Base-by-base conservation (phyloP, 441 rosid genomes). In the Gossypium trilobum region DNA sequence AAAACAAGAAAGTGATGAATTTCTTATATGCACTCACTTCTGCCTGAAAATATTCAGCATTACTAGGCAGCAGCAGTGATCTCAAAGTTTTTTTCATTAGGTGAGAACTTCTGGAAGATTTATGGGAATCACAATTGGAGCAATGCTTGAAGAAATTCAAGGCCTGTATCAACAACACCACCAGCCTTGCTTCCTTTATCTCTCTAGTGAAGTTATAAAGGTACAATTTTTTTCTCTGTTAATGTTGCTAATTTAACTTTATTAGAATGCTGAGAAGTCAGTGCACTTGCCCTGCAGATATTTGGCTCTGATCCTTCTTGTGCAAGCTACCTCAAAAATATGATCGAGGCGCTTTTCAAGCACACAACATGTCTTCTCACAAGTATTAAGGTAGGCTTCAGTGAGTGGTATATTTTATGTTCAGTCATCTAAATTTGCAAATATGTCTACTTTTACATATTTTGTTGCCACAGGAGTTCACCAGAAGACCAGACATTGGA, bases 141-240 rank as follows among this genome's bases (percentile, higher is more conserved):
- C 88, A 65, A 93, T 93, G 91, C 91, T 95, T 46, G 94, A 88
- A 81, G 96, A 93, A 82, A 93, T 95, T 50, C 98, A 95, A 66
- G 89, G 85, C 79, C 89, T 93, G 50, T 95, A 89, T 80, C 97
- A 88, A 79, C 95, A 87, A 74, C 98, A 92, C 50, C 96, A 93
- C 78, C 99, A 95, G 80, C 94, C 99, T 5, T 95, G 97, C 85
- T 93, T 93, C 85, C 98, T 93, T 48, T 93, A 93, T 75, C 91
- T 93, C 71, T 89, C 96, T 44, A 91, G 97, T 79, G 97, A 89
- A 84, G 97, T 91, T 75, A 93, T 92, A 75, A 95, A 91, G 94
- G 99, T 88, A 70, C 33, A 7, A 39, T 9, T 51, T 31, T 2
- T 27, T 9, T 58, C 65, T 48, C 44, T 60, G 56, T 77, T 69